These are phyloP conservation scores for Castanea mollissima DNA, from an alignment of 306 rosid genomes.

Conservation along the genomic window DNA sequence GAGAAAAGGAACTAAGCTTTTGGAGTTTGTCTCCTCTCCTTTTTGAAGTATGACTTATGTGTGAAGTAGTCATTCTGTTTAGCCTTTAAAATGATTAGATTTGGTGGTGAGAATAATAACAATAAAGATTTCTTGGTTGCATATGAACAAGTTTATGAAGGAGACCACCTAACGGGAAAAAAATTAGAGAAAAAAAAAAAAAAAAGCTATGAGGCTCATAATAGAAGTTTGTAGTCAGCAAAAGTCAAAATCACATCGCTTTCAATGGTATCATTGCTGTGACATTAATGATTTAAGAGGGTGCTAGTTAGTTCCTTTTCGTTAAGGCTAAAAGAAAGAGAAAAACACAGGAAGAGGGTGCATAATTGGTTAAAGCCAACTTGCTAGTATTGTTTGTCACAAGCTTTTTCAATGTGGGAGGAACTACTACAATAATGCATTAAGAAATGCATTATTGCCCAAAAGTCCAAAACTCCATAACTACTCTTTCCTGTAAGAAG, in stretches of 20 bases:
- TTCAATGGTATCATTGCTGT: conserved; percentile 9
- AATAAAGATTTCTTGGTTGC: conserved; percentile 3
- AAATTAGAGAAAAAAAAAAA: background rate
- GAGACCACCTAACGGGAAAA: conserved; percentile 8
- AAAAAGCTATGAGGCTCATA: background rate
- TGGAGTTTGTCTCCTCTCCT: conserved; percentile 21
- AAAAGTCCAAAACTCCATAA: too few relatives aligned
- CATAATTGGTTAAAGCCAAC: background rate
- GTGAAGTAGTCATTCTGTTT: background rate
- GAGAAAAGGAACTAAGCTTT: conserved; percentile 19
- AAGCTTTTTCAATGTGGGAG: background rate
- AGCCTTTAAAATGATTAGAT: conserved; percentile 15
- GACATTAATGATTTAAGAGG: conserved; percentile 5
- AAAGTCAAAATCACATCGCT: conserved; percentile 10
- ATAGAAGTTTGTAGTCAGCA: conserved; percentile 3
- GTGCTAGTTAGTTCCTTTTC: background rate
- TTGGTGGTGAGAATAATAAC: background rate
- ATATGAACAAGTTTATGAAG: background rate
- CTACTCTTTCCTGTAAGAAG: too few relatives aligned
- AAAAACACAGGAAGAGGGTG: background rate
- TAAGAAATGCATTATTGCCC: too few relatives aligned
- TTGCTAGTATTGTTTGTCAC: background rate
- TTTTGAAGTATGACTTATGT: conserved; percentile 21
- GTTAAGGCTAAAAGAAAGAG: too few relatives aligned
- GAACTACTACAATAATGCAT: background rate